These are phyloP conservation scores for Boletus mariae DNA, from an alignment of 1,284 basidiomycete species.

Conservation along the genomic window DNA sequence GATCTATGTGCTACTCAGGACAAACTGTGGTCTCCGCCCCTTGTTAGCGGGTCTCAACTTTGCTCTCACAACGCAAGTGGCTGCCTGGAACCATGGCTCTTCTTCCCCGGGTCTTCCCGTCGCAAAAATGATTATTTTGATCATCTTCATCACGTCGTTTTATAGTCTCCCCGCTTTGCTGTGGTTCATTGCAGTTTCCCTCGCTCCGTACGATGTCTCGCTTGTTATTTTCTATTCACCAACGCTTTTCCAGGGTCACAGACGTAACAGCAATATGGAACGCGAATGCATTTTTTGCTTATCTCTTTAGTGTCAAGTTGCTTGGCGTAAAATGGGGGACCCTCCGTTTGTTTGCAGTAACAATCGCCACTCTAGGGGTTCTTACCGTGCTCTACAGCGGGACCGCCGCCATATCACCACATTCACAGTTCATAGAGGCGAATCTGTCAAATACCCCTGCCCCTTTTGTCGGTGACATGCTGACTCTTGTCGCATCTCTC, in stretches of 20 bases:
- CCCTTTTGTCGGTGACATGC: constrained; percentile 70
- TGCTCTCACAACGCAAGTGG: constrained; percentile 53
- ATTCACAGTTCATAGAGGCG: constrained; percentile 18
- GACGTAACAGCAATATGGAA: constrained; percentile 86
- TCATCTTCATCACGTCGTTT: constrained; percentile 52
- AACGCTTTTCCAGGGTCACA: constrained; percentile 49
- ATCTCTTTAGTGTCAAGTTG: constrained; percentile 64
- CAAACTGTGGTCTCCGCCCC: constrained; percentile 42
- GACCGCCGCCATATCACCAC: constrained; percentile 32
- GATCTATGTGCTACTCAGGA: constrained; percentile 51
- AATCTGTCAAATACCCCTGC: constrained; percentile 34
- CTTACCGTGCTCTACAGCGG: constrained; percentile 76
- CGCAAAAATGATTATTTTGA: constrained; percentile 41
- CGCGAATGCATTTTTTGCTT: constrained; percentile 81
- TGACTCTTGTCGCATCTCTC: constrained; percentile 70
- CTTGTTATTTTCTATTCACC: constrained; percentile 11
- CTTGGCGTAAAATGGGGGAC: constrained; percentile 59
- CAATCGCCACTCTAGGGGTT: constrained; percentile 73
- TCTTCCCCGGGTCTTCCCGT: constrained; percentile 39
- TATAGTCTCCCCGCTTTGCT: constrained; percentile 61
- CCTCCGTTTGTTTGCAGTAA: constrained; percentile 62
- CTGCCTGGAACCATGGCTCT: constrained; percentile 30
- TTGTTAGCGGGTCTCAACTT: constrained; percentile 48
- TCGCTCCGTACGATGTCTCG: constrained; percentile 59
- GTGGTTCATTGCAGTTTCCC: constrained; percentile 69